Conservation (phyloP, 768 basidiomycete genomes). For the Amanita fuliginea region DNA sequence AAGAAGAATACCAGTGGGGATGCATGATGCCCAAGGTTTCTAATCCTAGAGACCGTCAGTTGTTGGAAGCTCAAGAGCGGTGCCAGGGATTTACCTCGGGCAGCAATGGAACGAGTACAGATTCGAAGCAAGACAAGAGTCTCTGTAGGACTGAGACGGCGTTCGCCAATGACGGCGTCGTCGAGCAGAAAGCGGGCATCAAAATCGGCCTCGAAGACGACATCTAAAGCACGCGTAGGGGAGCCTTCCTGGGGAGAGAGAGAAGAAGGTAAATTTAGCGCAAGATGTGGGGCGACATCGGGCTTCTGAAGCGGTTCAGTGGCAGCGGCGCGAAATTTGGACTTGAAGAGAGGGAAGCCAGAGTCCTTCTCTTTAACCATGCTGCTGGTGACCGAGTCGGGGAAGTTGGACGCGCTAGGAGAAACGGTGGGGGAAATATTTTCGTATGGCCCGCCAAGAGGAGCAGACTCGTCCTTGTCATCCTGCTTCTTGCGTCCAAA, state of each 20-base stretch:
- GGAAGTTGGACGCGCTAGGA: slow-evolving; percentile 27
- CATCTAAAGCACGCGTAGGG: slow-evolving; percentile 36
- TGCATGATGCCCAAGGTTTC: slow-evolving; percentile 80
- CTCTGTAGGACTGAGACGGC: slow-evolving; percentile 50
- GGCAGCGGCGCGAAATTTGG: slow-evolving; percentile 28
- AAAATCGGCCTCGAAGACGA: slow-evolving; percentile 50
- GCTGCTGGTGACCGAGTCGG: slow-evolving; percentile 21
- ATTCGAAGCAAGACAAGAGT: slow-evolving; percentile 52
- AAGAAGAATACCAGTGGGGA: slow-evolving; percentile 75
- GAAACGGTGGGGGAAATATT: slow-evolving; percentile 43
- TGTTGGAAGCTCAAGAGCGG: slow-evolving; percentile 7
- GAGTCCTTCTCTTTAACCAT: slow-evolving; percentile 29
- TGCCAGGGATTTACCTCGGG: slow-evolving; percentile 40
- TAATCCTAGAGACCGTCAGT: slow-evolving; percentile 36
- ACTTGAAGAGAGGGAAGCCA: slow-evolving; percentile 38
- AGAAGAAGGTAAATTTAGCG: slow-evolving; percentile 46
- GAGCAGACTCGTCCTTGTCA: slow-evolving; percentile 34
- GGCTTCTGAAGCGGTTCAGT: slow-evolving; percentile 24
- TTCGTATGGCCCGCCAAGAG: slow-evolving; percentile 71
- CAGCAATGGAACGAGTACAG: slow-evolving; percentile 56
- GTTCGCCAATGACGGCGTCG: slow-evolving; percentile 45
- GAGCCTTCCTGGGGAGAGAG: slow-evolving; percentile 26
- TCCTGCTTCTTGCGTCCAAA: slow-evolving; percentile 65
- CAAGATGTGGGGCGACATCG: slow-evolving; percentile 41
- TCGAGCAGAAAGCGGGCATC: slow-evolving; percentile 34